Base-by-base conservation (phyloP, 2,329 filamentous ascomycete genomes). In the Penicillium sp. region DNA sequence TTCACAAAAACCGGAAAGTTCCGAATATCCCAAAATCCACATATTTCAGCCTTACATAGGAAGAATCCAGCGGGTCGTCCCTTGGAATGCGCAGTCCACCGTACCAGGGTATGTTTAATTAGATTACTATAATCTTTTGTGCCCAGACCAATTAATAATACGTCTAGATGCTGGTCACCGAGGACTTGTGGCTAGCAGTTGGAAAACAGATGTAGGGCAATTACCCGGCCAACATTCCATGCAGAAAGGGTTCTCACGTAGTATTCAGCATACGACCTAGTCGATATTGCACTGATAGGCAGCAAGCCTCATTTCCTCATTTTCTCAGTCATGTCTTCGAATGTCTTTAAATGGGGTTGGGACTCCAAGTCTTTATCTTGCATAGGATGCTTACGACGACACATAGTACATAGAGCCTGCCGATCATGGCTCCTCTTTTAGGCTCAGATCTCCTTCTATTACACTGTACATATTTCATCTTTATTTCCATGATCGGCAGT, bases 401-500 rank as follows among this genome's bases (percentile, higher is more conserved):
- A 51, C 47, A 42, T 35, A 59, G 24, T 69, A 12, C 30, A 28
- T 33, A 38, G 62, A 66, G 59, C 61, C 66, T 57, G 66, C 66
- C 59, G 47, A 63, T 73, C 26, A 66, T 71, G 53, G 65, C 62
- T 53, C 61, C 70, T 35, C 66, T 75, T 13, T 72, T 74, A 26
- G 70, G 70, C 38, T 73, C 86, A 63, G 88, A 87, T 68, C 88
- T 85, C 73, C 85, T 89, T 68, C 86, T 84, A 3, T 67, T 90
- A 7, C 89, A 91, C 72, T 89, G 89, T 75, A 73, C 81, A 56
- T 91, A 91, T 76, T 91, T 91, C 73, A 79, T 89, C 62, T 59
- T 78, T 15, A 82, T 82, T 17, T 82, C 81, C 53, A 72, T 89
- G 22, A 37, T 89, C 40, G 81, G 80, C 59, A 87, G 87, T n/a